A percentile compares a stretch with the other conserved stretches of the same genome.
Conservation (phyloP, 2,329 filamentous ascomycete genomes). For the Fusarium hostae region DNA sequence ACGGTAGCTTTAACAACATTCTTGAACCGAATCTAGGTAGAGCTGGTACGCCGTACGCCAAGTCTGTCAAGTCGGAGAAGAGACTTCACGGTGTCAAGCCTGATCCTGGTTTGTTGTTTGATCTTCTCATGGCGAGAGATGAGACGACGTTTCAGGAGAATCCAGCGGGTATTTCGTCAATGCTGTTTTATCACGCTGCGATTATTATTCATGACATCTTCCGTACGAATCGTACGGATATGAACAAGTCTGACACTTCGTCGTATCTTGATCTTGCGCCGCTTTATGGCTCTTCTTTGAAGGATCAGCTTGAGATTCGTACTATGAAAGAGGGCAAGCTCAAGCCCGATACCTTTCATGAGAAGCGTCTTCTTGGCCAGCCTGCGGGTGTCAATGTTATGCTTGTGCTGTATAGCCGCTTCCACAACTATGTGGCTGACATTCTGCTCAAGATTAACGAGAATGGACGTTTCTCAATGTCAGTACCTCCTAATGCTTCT, state of each 20-base stretch:
- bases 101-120: constrained; percentile 74
- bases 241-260: constrained; percentile 72
- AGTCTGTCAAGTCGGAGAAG: constrained; percentile 68
- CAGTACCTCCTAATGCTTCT: constrained; percentile 9
- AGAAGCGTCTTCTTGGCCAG: constrained; percentile 72
- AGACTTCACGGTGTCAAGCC: constrained; percentile 69
- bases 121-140: constrained; percentile 71
- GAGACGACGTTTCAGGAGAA: constrained; percentile 66
- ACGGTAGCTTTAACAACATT: constrained; percentile 65
- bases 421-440: constrained; percentile 75
- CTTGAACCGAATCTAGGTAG: constrained; percentile 71
- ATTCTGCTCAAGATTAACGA: constrained; percentile 75
- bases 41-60: constrained; percentile 75
- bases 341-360: constrained; percentile 77
- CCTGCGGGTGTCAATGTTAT: constrained; percentile 75
- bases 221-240: constrained; percentile 65
- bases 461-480: constrained; percentile 63
- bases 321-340: constrained; percentile 74
- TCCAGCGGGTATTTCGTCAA: constrained; percentile 77
- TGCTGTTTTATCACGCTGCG: constrained; percentile 79
- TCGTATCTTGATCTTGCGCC: constrained; percentile 81
- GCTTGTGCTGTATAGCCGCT: constrained; percentile 75
- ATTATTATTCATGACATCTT: constrained; percentile 61
- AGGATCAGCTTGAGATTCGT: constrained; percentile 71
- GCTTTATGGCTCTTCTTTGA: constrained; percentile 74